A percentile compares a stretch with the other conserved stretches of the same genome.
Conservation (phyloP, 225 moss, liverwort and hornwort genomes). For the Pleurozium schreberi region DNA sequence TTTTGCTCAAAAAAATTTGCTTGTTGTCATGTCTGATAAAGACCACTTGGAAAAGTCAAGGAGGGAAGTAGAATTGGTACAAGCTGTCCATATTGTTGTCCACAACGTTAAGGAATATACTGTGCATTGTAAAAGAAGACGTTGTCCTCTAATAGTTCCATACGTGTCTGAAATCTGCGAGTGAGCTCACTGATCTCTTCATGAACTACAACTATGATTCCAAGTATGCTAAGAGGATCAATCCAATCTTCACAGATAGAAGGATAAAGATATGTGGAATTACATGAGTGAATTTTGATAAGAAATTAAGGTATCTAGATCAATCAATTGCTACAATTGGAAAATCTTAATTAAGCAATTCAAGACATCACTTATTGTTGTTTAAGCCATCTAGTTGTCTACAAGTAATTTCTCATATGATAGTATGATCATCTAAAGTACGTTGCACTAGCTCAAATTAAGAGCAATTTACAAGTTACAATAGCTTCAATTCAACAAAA, state of each 20-base stretch:
- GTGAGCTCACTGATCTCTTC: background rate
- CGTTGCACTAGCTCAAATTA: too few species aligned
- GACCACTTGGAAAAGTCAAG: background rate
- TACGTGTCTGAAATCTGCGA: background rate
- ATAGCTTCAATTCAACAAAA: too few species aligned
- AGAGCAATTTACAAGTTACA: too few species aligned
- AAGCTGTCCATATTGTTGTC: background rate
- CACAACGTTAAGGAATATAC: background rate
- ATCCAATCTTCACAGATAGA: background rate
- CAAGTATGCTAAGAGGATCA: background rate
- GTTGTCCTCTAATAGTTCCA: background rate
- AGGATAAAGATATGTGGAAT: background rate
- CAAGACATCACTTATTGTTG: too few species aligned
- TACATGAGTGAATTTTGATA: background rate
- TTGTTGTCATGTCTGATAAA: background rate
- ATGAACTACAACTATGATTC: background rate
- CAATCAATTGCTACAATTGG: too few species aligned
- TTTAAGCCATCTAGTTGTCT: background rate
- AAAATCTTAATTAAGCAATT: background rate
- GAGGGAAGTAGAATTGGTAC: background rate
- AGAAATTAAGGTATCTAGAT: too few species aligned
- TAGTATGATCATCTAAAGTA: too few species aligned
- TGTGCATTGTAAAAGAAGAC: background rate
- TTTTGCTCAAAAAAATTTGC: background rate
- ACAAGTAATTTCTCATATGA: too few species aligned